phyloP scores from a whole-genome alignment of 805 yeast genomes.

The Metschnikowia orientalis region DNA sequence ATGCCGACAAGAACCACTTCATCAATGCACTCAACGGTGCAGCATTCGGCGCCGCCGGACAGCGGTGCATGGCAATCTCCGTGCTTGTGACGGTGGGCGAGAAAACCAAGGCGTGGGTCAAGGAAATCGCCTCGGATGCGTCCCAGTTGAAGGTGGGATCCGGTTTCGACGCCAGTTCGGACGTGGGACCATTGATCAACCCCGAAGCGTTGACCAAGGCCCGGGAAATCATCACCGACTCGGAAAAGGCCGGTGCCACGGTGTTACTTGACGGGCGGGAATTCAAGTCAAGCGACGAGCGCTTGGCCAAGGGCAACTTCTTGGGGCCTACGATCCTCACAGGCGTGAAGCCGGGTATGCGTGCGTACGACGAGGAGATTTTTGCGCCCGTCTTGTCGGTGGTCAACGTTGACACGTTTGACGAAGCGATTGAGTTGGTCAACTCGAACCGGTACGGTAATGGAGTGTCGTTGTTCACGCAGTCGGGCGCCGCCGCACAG shows the following conservation, averaged over 20 bases:
- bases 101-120: constrained; percentile 56
- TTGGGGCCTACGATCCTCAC: constrained; percentile 67
- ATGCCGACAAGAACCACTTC: constrained; percentile 61
- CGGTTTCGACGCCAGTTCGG: constrained; percentile 60
- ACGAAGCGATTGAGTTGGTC: constrained; percentile 62
- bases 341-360: constrained; percentile 62
- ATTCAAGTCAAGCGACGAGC: constrained; percentile 34
- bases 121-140: constrained; percentile 57
- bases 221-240: constrained; percentile 50
- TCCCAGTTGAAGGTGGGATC: constrained; percentile 54
- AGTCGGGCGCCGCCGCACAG: constrained; percentile 65
- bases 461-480: constrained; percentile 67
- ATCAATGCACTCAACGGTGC: constrained; percentile 68
- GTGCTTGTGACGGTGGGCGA: constrained; percentile 67
- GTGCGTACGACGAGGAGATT: constrained; percentile 68
- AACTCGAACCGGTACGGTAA: constrained; percentile 61
- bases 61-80: constrained; percentile 77
- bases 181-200: constrained; percentile 70
- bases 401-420: constrained; percentile 57
- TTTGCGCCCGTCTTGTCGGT: constrained; percentile 73
- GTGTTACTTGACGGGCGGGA: constrained; percentile 62
- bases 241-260: constrained; percentile 58
- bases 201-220: constrained; percentile 54
- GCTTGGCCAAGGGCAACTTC: constrained; percentile 55
- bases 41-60: constrained; percentile 83